A percentile compares a stretch with the other conserved stretches of the same genome.
phyloP scores from a whole-genome alignment of 2,329 filamentous ascomycete genomes.

The Apiospora rasikravindrae region DNA sequence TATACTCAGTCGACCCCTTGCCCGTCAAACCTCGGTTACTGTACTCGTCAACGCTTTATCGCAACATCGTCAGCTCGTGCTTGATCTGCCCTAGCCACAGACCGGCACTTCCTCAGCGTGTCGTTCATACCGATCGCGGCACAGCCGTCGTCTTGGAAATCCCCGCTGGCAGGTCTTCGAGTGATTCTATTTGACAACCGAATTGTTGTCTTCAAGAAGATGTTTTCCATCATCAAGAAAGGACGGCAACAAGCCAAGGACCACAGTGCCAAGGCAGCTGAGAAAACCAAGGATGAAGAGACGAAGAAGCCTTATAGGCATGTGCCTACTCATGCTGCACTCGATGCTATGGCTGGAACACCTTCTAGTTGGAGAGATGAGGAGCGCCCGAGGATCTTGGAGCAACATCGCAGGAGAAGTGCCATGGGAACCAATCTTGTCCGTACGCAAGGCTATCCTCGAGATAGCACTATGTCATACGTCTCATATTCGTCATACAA shows the following conservation, averaged over 20 bases:
- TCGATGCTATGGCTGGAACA: conserved; percentile 61
- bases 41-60: background rate
- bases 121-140: background rate
- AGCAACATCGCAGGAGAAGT: conserved; percentile 56
- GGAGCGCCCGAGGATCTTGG: conserved; percentile 54
- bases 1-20: background rate
- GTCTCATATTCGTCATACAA: conserved; percentile 53
- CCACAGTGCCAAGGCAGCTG: conserved; percentile 51
- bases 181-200: background rate
- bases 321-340: conserved; percentile 65
- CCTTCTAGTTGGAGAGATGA: conserved; percentile 56
- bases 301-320: conserved; percentile 60
- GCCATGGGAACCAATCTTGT: conserved; percentile 49
- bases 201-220: conserved; percentile 42
- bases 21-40: background rate
- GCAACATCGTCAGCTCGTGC: background rate
- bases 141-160: background rate
- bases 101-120: background rate
- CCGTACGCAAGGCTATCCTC: conserved; percentile 41
- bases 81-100: background rate
- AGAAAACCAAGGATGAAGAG: conserved; percentile 54
- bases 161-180: background rate
- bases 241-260: conserved; percentile 62
- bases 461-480: conserved; percentile 53
- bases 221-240: conserved; percentile 59